Percentiles rank a stretch among this genome's conserved stretches.
Evolutionary conservation across 2,329 filamentous ascomycete genomes (phyloP).

Genomic region (Rutstroemia sp.): DNA sequence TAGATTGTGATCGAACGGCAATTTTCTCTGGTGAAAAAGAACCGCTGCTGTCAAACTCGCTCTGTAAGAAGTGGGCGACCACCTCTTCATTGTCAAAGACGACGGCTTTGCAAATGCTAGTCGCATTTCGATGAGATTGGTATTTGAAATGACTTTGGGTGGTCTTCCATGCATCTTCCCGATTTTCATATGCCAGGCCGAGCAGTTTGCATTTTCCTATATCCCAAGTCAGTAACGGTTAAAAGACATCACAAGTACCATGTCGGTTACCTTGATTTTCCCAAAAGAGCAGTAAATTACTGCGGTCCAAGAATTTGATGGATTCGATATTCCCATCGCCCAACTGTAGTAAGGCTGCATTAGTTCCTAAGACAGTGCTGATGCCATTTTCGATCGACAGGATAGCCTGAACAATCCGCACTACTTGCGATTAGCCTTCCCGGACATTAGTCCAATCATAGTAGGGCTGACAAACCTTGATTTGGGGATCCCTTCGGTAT

Average conservation of each 20-base stretch:
- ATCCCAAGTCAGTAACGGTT: not conserved
- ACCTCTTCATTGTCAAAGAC: conserved; percentile 18
- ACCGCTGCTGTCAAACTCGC: conserved; percentile 11
- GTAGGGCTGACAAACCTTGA: conserved; percentile 16
- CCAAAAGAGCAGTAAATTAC: conserved; percentile 25
- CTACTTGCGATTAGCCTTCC: conserved; percentile 10
- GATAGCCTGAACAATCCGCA: conserved; percentile 23
- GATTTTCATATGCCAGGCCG: conserved; percentile 18
- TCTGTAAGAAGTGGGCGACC: conserved; percentile 11
- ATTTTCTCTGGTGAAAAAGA: conserved; percentile 22
- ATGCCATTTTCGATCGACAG: conserved; percentile 27
- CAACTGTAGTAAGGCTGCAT: conserved; percentile 20
- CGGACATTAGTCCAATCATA: not conserved
- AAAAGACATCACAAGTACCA: not conserved
- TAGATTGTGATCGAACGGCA: conserved; percentile 16
- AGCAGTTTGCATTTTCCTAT: conserved; percentile 16
- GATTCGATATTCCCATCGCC: conserved; percentile 27
- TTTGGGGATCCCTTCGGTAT: conserved; percentile 17
- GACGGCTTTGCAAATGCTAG: conserved; percentile 1
- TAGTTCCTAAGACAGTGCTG: conserved; percentile 19
- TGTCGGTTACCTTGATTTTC: conserved; percentile 18
- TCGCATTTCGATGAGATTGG: conserved; percentile 5
- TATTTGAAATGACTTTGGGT: conserved; percentile 8
- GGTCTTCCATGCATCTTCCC: not conserved
- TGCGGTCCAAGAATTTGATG: conserved; percentile 25